Conservation (phyloP, 73 alveolate genomes). For the Tetrahymena elliotti region DNA sequence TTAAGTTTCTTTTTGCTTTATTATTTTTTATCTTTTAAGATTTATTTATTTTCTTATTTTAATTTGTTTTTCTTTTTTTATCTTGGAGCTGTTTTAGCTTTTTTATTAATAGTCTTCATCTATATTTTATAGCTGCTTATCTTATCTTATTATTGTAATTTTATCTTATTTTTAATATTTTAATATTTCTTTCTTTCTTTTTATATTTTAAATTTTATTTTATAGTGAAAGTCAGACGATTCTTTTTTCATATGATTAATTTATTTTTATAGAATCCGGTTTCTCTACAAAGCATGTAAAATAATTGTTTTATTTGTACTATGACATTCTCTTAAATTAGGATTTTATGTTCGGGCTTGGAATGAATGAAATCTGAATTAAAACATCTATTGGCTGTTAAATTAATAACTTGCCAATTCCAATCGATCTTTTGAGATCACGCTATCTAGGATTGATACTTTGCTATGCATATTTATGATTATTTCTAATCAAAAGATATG, state of each 20-base stretch:
- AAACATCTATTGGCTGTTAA: neutral
- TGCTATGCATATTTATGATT: neutral
- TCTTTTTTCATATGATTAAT: neutral
- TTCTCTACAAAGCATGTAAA: neutral
- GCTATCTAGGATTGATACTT: conserved; percentile 1
- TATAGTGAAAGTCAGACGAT: neutral
- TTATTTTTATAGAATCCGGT: neutral
- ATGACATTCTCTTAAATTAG: neutral
- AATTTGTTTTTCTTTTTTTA: too few relatives aligned
- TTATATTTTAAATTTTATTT: neutral
- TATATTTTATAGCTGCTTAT: too few relatives aligned
- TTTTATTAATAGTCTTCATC: too few relatives aligned
- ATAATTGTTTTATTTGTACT: neutral
- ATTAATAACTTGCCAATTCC: neutral
- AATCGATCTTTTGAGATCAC: neutral
- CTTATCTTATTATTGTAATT: neutral
- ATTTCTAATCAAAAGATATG: neutral
- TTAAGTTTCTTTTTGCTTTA: too few relatives aligned
- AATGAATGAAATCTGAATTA: neutral
- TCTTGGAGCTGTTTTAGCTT: too few relatives aligned
- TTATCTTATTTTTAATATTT: neutral
- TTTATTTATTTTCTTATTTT: too few relatives aligned
- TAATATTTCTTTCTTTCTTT: neutral
- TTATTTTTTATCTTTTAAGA: too few relatives aligned
- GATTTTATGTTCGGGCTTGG: neutral